These are phyloP conservation scores for Alternaria brassicae DNA, from an alignment of 2,329 filamentous ascomycete genomes.

Conservation along the genomic window DNA sequence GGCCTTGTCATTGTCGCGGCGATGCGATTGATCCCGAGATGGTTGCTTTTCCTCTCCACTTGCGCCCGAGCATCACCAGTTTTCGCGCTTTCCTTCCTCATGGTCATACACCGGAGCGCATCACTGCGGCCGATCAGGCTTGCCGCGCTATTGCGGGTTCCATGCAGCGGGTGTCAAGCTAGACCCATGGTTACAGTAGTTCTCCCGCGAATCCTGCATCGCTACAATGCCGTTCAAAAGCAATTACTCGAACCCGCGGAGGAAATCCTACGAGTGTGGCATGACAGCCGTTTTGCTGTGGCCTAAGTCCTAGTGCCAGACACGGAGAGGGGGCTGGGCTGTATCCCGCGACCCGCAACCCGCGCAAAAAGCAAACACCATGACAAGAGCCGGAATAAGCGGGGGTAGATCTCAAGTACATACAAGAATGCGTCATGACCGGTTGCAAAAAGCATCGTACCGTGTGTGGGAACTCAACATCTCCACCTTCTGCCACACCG, in stretches of 20 bases:
- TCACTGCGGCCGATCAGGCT: slow-evolving; percentile 10
- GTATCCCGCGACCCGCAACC: not conserved
- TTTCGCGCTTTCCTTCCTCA: not conserved
- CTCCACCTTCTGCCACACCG: not conserved
- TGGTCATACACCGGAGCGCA: not conserved
- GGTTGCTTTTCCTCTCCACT: not conserved
- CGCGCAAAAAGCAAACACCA: not conserved
- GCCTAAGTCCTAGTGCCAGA: not conserved
- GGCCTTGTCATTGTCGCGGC: not conserved
- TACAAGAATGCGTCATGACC: not conserved
- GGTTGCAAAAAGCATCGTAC: not conserved
- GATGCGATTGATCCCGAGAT: slow-evolving; percentile 1
- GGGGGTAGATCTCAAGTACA: not conserved
- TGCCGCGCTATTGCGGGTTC: slow-evolving; percentile 1
- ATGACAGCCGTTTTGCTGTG: not conserved
- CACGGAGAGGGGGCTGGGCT: not conserved
- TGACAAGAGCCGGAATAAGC: not conserved
- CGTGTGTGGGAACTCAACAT: not conserved
- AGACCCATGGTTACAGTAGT: slow-evolving; percentile 12
- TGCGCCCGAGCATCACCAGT: not conserved
- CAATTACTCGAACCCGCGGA: not conserved
- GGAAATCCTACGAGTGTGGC: not conserved
- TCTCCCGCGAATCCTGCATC: not conserved
- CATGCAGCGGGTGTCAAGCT: slow-evolving; percentile 5
- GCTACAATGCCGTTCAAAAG: slow-evolving; percentile 1